phyloP scores from a whole-genome alignment of 2,329 filamentous ascomycete species.

The Pseudogymnoascus sp. region DNA sequence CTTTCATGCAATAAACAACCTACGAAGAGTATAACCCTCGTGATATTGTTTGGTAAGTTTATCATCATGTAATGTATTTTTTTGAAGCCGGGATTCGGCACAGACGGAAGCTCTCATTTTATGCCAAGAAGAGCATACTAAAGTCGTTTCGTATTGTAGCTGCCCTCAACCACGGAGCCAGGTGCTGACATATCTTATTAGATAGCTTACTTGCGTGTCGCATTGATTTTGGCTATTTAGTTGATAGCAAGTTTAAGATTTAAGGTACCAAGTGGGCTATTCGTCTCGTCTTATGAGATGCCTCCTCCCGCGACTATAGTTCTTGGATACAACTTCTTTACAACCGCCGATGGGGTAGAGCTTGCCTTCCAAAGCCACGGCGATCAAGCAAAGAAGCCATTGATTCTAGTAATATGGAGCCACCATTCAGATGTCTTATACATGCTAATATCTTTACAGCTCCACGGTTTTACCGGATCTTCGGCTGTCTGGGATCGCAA shows the following conservation, averaged over 20 bases:
- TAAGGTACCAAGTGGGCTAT: neutral
- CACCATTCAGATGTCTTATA: neutral
- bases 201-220: neutral
- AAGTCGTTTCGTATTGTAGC: neutral
- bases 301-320: neutral
- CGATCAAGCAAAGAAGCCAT: neutral
- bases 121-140: neutral
- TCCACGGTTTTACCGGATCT: constrained; percentile 30
- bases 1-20: neutral
- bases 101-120: neutral
- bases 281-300: neutral
- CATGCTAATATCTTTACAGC: constrained; percentile 15
- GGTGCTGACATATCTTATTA: neutral
- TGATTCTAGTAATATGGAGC: constrained; percentile 6
- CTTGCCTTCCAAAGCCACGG: neutral
- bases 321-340: neutral
- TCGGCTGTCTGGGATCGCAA: constrained; percentile 26
- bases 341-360: neutral
- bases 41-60: neutral
- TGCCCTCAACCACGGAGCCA: neutral
- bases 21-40: neutral
- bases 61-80: neutral
- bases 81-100: neutral
- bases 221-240: neutral
- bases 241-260: neutral